Evolutionary conservation across 2,329 filamentous ascomycete species (phyloP), one percentile per base, ranked within the genome.

Genomic region (Fusarium temperatum): DNA sequence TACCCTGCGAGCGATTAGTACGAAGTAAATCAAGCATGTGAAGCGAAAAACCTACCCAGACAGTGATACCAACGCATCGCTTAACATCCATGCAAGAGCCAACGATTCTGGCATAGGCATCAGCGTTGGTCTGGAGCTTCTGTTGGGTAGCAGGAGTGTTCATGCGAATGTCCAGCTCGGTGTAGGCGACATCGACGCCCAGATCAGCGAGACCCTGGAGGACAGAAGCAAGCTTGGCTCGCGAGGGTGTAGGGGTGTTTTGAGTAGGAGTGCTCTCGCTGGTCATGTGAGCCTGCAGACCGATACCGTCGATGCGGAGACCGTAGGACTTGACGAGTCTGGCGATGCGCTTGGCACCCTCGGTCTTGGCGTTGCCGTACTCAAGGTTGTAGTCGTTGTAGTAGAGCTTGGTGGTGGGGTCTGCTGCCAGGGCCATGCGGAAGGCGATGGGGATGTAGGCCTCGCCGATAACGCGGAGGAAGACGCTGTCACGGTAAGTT

Each of bases 301-400:
- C 65, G 6, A 68, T 39, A 11, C 65, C 65, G 17, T 68, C 65
- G 26, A 68, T 68, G n/a, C 63, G 65, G 6, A 68, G 65, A 7
- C 65, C 63, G 9, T 68, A 68, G 8, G 65, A 68, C 35, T 68
- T 35, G 22, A 68, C 28, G 6, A 68, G 65, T 17, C 66, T 68
- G 39, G 53, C 30, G 15, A 68, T 68, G 17, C 65, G 65, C 26
- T 67, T 68, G 3, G 65, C 63, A 8, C 63, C 65, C 8, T 59
- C 18, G 10, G 65, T 50, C 53, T 68, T 68, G 12, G 63, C 63
- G 39, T 24, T 24, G 5, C 63, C 63, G 18, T 68, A 68, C 45
- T 68, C 65, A 8, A 68, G 65, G 65, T 68, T 67, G 35, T 68
- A 68, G 63, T 68, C 65, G 53, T 68, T 68, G 53, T 68, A 68